Percentiles rank a stretch among this genome's conserved stretches.
These are phyloP conservation scores for Anisogramma anomala DNA, from an alignment of 2,329 filamentous ascomycete genomes.

Conservation along the genomic window DNA sequence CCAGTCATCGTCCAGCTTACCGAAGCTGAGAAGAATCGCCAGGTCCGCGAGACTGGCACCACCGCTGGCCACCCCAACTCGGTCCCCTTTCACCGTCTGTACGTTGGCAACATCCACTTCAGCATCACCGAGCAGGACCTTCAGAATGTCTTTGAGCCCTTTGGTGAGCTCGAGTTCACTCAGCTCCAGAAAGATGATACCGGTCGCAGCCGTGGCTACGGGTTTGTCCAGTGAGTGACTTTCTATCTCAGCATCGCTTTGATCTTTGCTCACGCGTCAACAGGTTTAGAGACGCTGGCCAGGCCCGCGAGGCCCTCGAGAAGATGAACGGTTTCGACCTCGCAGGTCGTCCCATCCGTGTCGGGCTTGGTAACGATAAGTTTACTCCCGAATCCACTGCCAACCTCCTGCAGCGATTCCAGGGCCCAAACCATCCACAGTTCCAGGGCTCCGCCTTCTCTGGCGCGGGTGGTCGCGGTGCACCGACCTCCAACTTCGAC, in stretches of 20 bases:
- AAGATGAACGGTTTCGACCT: constrained; percentile 99
- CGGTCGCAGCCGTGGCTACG: constrained; percentile 84
- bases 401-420: constrained; percentile 84
- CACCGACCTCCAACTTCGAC: constrained; percentile 79
- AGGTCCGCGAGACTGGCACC: constrained; percentile 71
- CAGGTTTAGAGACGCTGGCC: constrained; percentile 78
- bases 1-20: constrained; percentile 97
- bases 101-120: constrained; percentile 99
- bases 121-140: constrained; percentile 95
- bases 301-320: constrained; percentile 88
- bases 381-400: constrained; percentile 96
- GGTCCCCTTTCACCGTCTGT: constrained; percentile 92
- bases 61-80: constrained; percentile 61
- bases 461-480: constrained; percentile 75
- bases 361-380: constrained; percentile 99
- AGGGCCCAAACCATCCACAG: constrained; percentile 60
- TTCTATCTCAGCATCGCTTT: background rate
- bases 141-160: constrained; percentile 92
- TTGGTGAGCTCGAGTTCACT: constrained; percentile 94
- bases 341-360: constrained; percentile 90
- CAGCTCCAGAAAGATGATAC: constrained; percentile 94
- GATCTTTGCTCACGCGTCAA: constrained; percentile 24
- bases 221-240: constrained; percentile 85
- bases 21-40: constrained; percentile 98
- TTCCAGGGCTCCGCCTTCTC: constrained; percentile 89